These are phyloP conservation scores for Lactarius sp. DNA, from an alignment of 768 basidiomycete genomes.

Conservation along the genomic window DNA sequence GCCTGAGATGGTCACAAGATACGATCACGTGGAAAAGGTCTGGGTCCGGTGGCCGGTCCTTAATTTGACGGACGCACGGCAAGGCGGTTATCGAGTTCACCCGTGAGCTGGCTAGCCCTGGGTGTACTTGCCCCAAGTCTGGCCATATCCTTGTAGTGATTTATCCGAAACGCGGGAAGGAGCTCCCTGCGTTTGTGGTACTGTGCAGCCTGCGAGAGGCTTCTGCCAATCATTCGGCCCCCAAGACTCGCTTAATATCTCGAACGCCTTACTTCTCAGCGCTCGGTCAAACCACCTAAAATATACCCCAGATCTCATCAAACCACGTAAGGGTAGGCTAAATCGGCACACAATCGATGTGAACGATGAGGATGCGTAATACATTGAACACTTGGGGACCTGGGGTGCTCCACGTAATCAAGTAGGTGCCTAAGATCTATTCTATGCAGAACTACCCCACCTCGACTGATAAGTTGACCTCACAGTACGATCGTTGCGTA, in stretches of 20 bases:
- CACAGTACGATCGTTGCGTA: neutral
- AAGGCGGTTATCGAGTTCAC: neutral
- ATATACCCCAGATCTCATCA: neutral
- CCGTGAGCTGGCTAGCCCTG: neutral
- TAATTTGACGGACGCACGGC: neutral
- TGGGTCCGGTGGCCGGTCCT: neutral
- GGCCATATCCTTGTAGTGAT: neutral
- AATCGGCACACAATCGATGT: conserved; percentile 1
- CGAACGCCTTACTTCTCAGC: neutral
- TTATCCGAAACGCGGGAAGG: neutral
- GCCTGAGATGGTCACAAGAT: neutral
- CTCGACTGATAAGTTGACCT: neutral
- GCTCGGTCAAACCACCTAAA: conserved; percentile 2
- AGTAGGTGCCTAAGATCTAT: neutral
- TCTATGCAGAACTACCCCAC: neutral
- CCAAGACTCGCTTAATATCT: neutral
- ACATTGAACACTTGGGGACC: neutral
- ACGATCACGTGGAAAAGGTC: neutral
- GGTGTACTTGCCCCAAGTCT: neutral
- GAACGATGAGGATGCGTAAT: neutral
- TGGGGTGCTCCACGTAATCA: neutral
- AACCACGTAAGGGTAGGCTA: neutral
- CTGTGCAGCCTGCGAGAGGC: neutral
- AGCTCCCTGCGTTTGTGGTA: neutral
- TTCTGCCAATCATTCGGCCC: neutral